These are phyloP conservation scores for Trypanosoma lewisi DNA, from an alignment of 208 protist genomes.

Conservation along the genomic window DNA sequence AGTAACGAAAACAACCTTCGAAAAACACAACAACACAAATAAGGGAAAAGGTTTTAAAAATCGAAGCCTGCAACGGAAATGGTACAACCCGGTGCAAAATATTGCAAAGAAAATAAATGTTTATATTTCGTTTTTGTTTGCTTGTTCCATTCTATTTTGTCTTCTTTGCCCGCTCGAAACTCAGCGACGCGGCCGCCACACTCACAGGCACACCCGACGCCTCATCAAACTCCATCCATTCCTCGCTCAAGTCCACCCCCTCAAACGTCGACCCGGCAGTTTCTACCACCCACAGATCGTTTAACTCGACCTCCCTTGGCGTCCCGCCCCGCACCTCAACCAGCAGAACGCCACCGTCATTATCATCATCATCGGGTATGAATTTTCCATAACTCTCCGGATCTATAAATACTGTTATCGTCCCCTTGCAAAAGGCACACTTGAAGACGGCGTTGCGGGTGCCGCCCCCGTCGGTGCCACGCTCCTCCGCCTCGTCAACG, in stretches of 20 bases:
- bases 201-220: constrained; percentile 26
- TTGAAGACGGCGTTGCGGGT: constrained; percentile 49
- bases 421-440: constrained; percentile 56
- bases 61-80: too few relatives aligned
- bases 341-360: constrained; percentile 23
- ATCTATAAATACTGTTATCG: constrained; percentile 44
- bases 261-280: constrained; percentile 33
- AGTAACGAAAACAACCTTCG: too few relatives aligned
- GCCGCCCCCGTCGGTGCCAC: constrained; percentile 47
- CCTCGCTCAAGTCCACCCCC: constrained; percentile 52
- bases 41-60: too few relatives aligned
- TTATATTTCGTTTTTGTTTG: constrained; percentile 1
- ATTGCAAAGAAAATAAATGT: too few relatives aligned
- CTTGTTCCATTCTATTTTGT: not conserved
- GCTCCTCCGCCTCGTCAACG: constrained; percentile 43
- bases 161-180: constrained; percentile 47
- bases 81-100: too few relatives aligned
- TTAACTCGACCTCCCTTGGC: constrained; percentile 55
- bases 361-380: constrained; percentile 10
- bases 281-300: constrained; percentile 60
- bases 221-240: constrained; percentile 83
- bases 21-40: too few relatives aligned
- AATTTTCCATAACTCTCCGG: constrained; percentile 14
- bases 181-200: constrained; percentile 35
- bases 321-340: constrained; percentile 70